phyloP scores from a whole-genome alignment of 352 stramenopile species.

The Blastocystis hominis region DNA sequence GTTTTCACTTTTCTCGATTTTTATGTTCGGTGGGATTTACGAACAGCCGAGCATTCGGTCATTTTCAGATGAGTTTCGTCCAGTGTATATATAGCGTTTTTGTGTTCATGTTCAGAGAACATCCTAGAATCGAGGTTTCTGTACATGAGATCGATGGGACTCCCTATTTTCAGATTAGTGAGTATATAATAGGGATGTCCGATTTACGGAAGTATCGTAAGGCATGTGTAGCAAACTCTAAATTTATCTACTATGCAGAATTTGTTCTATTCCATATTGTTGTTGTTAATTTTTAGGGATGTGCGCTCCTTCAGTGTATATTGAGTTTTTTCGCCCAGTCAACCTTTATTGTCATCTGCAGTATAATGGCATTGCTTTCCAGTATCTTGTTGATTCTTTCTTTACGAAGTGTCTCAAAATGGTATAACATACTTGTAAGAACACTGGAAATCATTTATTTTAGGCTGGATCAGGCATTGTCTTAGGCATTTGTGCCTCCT shows the following conservation, averaged over 20 bases:
- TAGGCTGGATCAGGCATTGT: neutral
- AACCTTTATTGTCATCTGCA: neutral
- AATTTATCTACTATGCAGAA: neutral
- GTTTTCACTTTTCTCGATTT: neutral
- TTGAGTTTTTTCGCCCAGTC: neutral
- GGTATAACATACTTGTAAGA: slow-evolving; percentile 1
- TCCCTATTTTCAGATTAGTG: neutral
- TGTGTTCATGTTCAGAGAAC: neutral
- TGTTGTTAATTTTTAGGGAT: neutral
- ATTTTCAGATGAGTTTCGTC: neutral
- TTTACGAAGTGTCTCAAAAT: neutral
- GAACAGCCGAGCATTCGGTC: neutral
- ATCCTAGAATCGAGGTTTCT: neutral
- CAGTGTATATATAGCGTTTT: neutral
- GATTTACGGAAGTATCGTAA: slow-evolving; percentile 5
- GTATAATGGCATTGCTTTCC: neutral
- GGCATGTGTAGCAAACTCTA: neutral
- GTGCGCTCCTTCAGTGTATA: neutral
- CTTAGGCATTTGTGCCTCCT: neutral
- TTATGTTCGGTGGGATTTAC: neutral
- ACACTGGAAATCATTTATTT: neutral
- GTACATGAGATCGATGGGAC: neutral
- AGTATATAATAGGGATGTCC: neutral
- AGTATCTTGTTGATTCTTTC: neutral
- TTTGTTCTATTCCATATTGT: neutral